These are phyloP conservation scores for Populus euphratica DNA, from an alignment of 345 rosid genomes.

Conservation along the genomic window DNA sequence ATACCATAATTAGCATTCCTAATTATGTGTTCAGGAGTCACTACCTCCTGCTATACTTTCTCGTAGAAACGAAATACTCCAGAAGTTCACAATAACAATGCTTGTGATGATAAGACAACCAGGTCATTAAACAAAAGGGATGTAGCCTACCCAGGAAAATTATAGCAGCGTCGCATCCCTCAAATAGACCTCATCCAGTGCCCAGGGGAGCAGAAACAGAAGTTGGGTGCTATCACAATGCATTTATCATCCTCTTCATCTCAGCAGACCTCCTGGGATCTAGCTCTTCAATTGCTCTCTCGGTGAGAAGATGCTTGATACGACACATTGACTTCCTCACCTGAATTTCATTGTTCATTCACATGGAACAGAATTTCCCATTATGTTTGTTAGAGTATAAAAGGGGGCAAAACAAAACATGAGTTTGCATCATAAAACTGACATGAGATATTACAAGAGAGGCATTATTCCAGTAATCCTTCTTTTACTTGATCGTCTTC, in stretches of 20 bases:
- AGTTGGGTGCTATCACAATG: constrained; percentile 39
- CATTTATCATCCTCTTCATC: constrained; percentile 91
- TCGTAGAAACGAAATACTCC: neutral
- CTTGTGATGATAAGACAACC: neutral
- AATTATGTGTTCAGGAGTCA: neutral
- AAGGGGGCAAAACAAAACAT: neutral
- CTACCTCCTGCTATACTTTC: neutral
- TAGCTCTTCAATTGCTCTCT: constrained; percentile 80
- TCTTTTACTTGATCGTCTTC: neutral
- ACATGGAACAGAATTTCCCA: constrained; percentile 7
- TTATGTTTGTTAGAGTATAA: neutral
- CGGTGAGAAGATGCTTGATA: constrained; percentile 78
- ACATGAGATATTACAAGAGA: neutral
- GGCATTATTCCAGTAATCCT: neutral
- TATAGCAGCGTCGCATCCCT: neutral
- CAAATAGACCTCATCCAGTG: neutral
- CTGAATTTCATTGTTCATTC: constrained; percentile 33
- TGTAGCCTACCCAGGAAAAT: neutral
- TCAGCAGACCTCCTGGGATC: constrained; percentile 82
- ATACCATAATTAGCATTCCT: neutral
- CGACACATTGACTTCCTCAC: constrained; percentile 85
- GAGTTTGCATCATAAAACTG: neutral
- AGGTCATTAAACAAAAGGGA: neutral
- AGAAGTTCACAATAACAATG: neutral
- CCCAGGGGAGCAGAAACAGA: neutral